Evolutionary conservation across 192 early-diverging fungal species (phyloP).

Genomic region (Mortierella antarctica): DNA sequence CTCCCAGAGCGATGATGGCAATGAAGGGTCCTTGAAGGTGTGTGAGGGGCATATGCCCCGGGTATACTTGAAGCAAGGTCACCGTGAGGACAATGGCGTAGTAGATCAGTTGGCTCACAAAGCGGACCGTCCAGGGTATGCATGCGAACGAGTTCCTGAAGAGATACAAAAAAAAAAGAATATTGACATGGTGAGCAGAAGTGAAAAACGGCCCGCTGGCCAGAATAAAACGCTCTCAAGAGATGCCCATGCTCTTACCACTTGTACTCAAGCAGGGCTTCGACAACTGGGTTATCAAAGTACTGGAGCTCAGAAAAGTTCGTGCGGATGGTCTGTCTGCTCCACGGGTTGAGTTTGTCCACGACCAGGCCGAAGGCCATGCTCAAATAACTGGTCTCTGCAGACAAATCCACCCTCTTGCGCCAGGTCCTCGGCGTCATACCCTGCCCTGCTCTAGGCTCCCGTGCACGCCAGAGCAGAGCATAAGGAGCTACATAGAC

Average conservation of each 20-base stretch:
- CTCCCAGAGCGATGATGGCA: slow-evolving; percentile 4
- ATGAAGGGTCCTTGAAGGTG: not conserved
- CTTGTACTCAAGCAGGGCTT: slow-evolving; percentile 21
- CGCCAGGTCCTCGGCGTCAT: no score
- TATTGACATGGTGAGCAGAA: no score
- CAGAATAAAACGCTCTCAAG: not conserved
- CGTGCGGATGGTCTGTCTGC: not conserved
- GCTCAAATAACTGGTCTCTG: not conserved
- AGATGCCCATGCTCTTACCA: slow-evolving; percentile 4
- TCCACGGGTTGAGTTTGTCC: slow-evolving; percentile 4
- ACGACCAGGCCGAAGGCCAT: not conserved
- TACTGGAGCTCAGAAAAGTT: slow-evolving; percentile 7
- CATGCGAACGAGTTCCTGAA: slow-evolving; percentile 17
- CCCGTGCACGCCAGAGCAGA: slow-evolving; percentile 9
- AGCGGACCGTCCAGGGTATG: slow-evolving; percentile 7
- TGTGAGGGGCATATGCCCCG: not conserved
- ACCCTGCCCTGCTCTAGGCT: not conserved
- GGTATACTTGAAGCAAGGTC: slow-evolving; percentile 15
- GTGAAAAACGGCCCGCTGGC: no score
- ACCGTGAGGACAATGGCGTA: slow-evolving; percentile 9
- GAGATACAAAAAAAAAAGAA: not conserved
- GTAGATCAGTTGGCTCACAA: slow-evolving; percentile 6
- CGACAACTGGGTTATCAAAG: slow-evolving; percentile 31
- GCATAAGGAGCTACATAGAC: slow-evolving; percentile 23
- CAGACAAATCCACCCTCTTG: not conserved